Conservation (phyloP, 345 rosid genomes). For the Corchorus capsularis region DNA sequence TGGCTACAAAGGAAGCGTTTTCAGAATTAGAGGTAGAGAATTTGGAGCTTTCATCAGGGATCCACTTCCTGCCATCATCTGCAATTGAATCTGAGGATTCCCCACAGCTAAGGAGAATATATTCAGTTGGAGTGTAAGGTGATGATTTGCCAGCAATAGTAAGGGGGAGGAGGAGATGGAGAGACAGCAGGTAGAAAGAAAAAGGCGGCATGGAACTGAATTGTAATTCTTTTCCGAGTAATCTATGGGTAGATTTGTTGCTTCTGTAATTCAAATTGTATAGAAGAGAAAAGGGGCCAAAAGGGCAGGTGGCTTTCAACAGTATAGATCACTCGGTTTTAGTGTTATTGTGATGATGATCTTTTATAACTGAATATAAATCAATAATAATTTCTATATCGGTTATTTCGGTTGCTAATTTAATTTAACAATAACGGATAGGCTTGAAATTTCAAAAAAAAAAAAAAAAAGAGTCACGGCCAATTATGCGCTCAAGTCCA, state of each 20-base stretch:
- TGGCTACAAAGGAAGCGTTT: neutral
- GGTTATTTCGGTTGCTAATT: too few species aligned
- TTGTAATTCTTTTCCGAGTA: neutral
- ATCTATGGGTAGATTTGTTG: too few species aligned
- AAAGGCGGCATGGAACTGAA: neutral
- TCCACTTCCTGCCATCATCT: constrained; percentile 12
- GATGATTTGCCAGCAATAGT: neutral
- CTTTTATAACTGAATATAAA: too few species aligned
- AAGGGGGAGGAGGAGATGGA: neutral
- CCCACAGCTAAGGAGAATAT: constrained; percentile 18
- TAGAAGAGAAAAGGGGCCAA: too few species aligned
- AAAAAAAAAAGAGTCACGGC: too few species aligned
- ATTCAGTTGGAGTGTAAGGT: constrained; percentile 8
- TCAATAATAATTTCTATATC: too few species aligned
- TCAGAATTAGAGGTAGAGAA: neutral
- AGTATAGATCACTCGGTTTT: too few species aligned
- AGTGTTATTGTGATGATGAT: too few species aligned
- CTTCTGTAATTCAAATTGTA: neutral
- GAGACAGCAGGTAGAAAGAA: neutral
- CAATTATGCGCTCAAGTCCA: too few species aligned
- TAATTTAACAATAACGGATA: too few species aligned
- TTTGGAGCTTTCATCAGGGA: constrained; percentile 10
- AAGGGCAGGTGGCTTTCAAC: too few species aligned
- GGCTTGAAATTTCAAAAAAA: too few species aligned
- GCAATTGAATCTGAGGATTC: neutral